Evolutionary conservation across 2,329 filamentous ascomycete species (phyloP).

Genomic region (Paecilomyces dactylethromorphus): DNA sequence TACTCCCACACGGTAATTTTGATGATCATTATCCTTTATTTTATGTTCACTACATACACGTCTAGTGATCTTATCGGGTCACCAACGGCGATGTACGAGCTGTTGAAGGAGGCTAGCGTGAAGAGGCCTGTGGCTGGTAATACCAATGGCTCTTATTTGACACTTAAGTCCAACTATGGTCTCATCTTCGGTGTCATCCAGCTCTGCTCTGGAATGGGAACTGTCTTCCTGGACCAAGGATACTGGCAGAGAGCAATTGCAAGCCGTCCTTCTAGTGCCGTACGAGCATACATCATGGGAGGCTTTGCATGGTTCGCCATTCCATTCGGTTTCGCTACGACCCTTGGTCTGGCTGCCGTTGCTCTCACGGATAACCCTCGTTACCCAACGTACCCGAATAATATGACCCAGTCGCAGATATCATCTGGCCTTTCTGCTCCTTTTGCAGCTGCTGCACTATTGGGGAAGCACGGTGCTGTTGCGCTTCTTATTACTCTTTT

Average conservation of each 20-base stretch:
- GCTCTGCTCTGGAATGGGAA: constrained; percentile 5
- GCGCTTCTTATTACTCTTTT: constrained; percentile 19
- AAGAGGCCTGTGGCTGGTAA: not conserved
- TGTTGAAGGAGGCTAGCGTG: not conserved
- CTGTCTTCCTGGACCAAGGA: constrained; percentile 38
- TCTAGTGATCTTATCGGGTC: not conserved
- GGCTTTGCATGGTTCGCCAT: constrained; percentile 45
- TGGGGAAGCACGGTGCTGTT: constrained; percentile 18
- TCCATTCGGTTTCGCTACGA: constrained; percentile 42
- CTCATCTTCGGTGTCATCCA: not conserved
- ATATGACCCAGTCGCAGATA: constrained; percentile 13
- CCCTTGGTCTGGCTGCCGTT: constrained; percentile 39
- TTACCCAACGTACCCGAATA: constrained; percentile 34
- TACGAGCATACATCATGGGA: constrained; percentile 33
- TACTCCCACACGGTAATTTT: not conserved
- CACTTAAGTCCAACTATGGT: not conserved
- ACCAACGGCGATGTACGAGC: not conserved
- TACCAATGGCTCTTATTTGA: not conserved
- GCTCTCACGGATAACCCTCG: constrained; percentile 37
- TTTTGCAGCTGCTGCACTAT: constrained; percentile 15
- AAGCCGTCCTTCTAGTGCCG: constrained; percentile 28
- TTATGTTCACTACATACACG: not conserved
- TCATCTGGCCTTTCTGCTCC: constrained; percentile 17
- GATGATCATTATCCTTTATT: not conserved
- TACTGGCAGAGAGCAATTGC: constrained; percentile 44